Conservation (phyloP, 768 basidiomycete species). For the Pulveroboletus frians region DNA sequence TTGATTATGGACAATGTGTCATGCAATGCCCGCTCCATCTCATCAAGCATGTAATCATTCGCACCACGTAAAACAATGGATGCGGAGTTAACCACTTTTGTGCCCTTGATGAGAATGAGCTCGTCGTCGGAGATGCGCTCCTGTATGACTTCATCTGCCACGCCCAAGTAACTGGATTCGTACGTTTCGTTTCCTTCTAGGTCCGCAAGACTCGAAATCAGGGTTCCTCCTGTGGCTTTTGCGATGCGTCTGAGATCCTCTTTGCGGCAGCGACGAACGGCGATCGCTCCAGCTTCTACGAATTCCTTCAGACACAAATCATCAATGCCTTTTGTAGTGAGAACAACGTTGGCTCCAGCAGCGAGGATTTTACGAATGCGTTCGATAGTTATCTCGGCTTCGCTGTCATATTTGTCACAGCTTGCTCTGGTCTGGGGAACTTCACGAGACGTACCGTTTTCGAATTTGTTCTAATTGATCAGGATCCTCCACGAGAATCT, state of each 20-base stretch:
- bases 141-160: constrained; percentile 93
- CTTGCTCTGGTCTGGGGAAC: background rate
- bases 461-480: constrained; percentile 95
- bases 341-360: constrained; percentile 91
- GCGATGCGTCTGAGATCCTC: constrained; percentile 97
- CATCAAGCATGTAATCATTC: constrained; percentile 98
- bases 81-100: constrained; percentile 89
- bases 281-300: constrained; percentile 98
- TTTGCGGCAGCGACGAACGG: constrained; percentile 94
- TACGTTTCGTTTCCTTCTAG: constrained; percentile 98
- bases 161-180: constrained; percentile 85
- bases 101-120: constrained; percentile 94
- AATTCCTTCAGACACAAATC: constrained; percentile 98
- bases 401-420: constrained; percentile 45
- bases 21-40: constrained; percentile 97
- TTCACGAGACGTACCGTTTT: constrained; percentile 55
- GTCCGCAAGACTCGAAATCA: constrained; percentile 90
- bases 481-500: constrained; percentile 95
- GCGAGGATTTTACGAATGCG: constrained; percentile 93
- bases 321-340: constrained; percentile 98
- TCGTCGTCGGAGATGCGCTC: constrained; percentile 99
- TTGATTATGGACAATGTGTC: constrained; percentile 95
- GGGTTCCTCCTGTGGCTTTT: constrained; percentile 91
- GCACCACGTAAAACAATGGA: constrained; percentile 94
- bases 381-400: constrained; percentile 94